Evolutionary conservation across 192 early-diverging fungal species (phyloP).

Genomic region (Lobosporangium transversale): DNA sequence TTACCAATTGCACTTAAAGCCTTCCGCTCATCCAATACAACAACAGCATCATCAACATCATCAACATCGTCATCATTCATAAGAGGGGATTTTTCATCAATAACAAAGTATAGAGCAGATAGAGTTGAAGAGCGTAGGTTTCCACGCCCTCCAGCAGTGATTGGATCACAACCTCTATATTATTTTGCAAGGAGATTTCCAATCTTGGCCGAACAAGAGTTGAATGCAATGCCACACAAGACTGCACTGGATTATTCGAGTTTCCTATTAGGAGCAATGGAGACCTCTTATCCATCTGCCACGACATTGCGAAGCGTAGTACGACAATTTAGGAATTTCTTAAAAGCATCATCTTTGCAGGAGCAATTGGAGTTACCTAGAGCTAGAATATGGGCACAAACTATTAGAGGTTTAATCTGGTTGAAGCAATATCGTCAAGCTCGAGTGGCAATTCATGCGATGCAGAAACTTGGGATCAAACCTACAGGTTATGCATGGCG

Average conservation of each 20-base stretch:
- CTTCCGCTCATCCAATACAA: not conserved
- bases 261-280: slow-evolving; percentile 40
- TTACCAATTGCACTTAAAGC: slow-evolving; percentile 31
- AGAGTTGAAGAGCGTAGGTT: too few species aligned
- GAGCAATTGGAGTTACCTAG: slow-evolving; percentile 21
- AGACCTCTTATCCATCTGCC: slow-evolving; percentile 34
- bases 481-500: slow-evolving; percentile 50
- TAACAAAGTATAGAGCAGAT: too few species aligned
- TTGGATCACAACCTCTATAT: slow-evolving; percentile 45
- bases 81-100: slow-evolving; percentile 9
- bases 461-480: slow-evolving; percentile 40
- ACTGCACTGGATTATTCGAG: slow-evolving; percentile 48
- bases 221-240: slow-evolving; percentile 24
- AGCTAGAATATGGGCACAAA: slow-evolving; percentile 42
- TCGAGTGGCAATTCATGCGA: slow-evolving; percentile 31
- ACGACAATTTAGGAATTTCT: slow-evolving; percentile 47
- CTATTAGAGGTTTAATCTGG: slow-evolving; percentile 44
- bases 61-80: not conserved
- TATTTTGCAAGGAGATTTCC: slow-evolving; percentile 41
- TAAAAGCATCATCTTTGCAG: slow-evolving; percentile 15
- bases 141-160: slow-evolving; percentile 31
- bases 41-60: not conserved
- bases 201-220: slow-evolving; percentile 38
- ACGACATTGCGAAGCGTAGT: slow-evolving; percentile 32
- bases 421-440: slow-evolving; percentile 43